Base-by-base conservation (phyloP, 1,284 basidiomycete species). In the Cerioporus squamosus region DNA sequence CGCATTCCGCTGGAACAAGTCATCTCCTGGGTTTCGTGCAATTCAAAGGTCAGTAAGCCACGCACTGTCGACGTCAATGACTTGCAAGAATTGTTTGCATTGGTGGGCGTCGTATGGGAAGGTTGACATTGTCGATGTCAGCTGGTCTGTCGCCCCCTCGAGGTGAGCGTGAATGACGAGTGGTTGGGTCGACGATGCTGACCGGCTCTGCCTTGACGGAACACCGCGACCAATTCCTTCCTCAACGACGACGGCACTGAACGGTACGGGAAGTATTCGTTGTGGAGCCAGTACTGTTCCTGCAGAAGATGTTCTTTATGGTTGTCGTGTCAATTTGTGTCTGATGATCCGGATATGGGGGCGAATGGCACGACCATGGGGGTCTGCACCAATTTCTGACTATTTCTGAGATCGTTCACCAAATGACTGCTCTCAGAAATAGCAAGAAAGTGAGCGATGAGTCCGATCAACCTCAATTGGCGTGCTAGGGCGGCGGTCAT, bases 231-330 rank as follows among this genome's bases (percentile, higher is more conserved):
- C 1, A 72, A 59, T 24, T 66, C 66, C 12, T 51, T 24, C 4
- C 60, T 57, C 20, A 58, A 40, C 0, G 24, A 33, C 8, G n/a
- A 17, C 15, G 57, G 44, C 15, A 70, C 51, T 1, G 57, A 17
- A 5, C 56, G 57, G 55, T 72, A 65, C 8, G 72, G 72, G 50
- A 72, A 73, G 44, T 62, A 73, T 53, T 72, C 70, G 33, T 64
- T 45, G 53, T 72, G 70, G 3, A 52, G 63, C 71, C 72, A 73
- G 39, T 72, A 73, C 36, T 72, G 70, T 48, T 68, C 66, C 33
- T 70, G 63, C 12, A 72, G 45, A n/a, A 59, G 29, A 33, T 56
- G 59, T 33, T 57, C 71, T 72, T 47, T 17, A n/a, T n/a, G 22
- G 23, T 20, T 10, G 5, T 17, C 23, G 26, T 9, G 12, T 42